Percentiles rank a stretch among this genome's conserved stretches.
phyloP scores from a whole-genome alignment of 2,329 filamentous ascomycete species.

The Camptophora hylomeconis region DNA sequence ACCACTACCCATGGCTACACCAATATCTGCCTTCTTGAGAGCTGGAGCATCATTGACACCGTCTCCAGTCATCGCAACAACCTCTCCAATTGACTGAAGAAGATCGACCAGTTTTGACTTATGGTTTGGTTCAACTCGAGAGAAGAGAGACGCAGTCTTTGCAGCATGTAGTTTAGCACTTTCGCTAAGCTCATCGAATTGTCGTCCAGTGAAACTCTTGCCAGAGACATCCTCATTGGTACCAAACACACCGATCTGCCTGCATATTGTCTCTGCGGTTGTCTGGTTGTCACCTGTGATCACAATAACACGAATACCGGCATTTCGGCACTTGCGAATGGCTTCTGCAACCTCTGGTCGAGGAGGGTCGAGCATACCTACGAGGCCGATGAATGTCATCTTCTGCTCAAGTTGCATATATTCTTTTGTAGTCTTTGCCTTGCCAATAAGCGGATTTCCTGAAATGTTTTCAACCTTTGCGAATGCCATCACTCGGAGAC shows the following conservation, averaged over 20 bases:
- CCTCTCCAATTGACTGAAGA: slow-evolving; percentile 80
- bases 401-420: slow-evolving; percentile 83
- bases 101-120: slow-evolving; percentile 98
- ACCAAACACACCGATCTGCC: slow-evolving; percentile 89
- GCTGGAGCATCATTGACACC: slow-evolving; percentile 97
- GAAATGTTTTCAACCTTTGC: slow-evolving; percentile 69
- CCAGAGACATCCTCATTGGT: slow-evolving; percentile 67
- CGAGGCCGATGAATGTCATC: slow-evolving; percentile 84
- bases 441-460: slow-evolving; percentile 54
- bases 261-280: slow-evolving; percentile 94
- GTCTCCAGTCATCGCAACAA: slow-evolving; percentile 98
- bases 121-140: slow-evolving; percentile 85
- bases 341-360: slow-evolving; percentile 79
- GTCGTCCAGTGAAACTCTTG: slow-evolving; percentile 89
- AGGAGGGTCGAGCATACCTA: slow-evolving; percentile 93
- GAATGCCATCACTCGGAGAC: slow-evolving; percentile 87
- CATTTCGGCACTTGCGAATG: slow-evolving; percentile 77
- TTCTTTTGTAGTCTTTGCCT: slow-evolving; percentile 68
- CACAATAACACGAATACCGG: slow-evolving; percentile 91
- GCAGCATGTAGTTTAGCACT: slow-evolving; percentile 72
- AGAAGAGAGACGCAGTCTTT: slow-evolving; percentile 80
- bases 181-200: slow-evolving; percentile 77
- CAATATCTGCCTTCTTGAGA: slow-evolving; percentile 96
- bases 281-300: slow-evolving; percentile 98
- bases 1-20: slow-evolving; percentile 95